Percentiles rank a stretch among this genome's conserved stretches.
Conservation (phyloP, 176 grass and related monocot genomes). For the Ensete ventricosum region DNA sequence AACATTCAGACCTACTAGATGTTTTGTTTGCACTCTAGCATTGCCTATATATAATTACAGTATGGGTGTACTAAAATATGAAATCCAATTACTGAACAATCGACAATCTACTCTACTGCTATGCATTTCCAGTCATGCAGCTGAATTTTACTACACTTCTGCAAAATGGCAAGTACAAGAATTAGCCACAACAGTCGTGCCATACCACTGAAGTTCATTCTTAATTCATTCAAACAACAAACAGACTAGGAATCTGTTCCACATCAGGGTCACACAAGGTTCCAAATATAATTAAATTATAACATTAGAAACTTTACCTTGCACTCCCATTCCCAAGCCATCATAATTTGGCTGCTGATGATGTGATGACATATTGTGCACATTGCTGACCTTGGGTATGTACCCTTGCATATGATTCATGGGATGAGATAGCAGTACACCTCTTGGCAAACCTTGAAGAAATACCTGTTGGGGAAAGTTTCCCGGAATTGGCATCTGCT, state of each 20-base stretch:
- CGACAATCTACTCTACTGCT: no score
- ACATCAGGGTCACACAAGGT: slow-evolving; percentile 8
- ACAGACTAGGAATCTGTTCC: background rate
- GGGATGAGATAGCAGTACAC: slow-evolving; percentile 52
- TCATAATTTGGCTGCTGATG: slow-evolving; percentile 58
- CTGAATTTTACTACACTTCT: no score
- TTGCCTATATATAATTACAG: no score
- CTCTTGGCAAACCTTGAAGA: slow-evolving; percentile 49
- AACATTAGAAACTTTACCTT: slow-evolving; percentile 34
- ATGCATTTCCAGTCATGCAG: no score
- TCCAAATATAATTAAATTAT: slow-evolving; percentile 2
- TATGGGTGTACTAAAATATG: no score
- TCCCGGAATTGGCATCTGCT: slow-evolving; percentile 44
- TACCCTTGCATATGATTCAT: slow-evolving; percentile 54
- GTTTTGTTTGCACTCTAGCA: no score
- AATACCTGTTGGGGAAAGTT: slow-evolving; percentile 36
- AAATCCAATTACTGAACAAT: no score
- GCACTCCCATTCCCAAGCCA: slow-evolving; percentile 51
- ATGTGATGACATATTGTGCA: slow-evolving; percentile 71
- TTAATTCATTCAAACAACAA: no score
- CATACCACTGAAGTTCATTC: no score
- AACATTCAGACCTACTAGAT: no score
- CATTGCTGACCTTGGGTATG: slow-evolving; percentile 60
- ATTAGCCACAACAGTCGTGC: no score
- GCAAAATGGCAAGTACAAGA: no score